These are phyloP conservation scores for Fusarium tjaetaba DNA, from an alignment of 2,329 filamentous ascomycete species.

Conservation along the genomic window DNA sequence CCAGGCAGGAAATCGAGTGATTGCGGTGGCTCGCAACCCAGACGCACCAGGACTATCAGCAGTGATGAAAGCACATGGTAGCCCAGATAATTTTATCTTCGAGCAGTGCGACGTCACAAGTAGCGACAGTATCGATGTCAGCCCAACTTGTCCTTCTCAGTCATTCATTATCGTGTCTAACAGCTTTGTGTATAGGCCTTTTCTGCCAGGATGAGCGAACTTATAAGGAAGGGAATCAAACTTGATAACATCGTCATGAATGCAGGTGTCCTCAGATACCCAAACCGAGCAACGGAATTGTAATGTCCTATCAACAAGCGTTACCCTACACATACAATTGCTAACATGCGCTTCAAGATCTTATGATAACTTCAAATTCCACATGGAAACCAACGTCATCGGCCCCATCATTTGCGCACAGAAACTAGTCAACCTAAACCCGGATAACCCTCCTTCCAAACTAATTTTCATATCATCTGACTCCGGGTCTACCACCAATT, in stretches of 20 bases:
- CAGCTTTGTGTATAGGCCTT: fast-evolving
- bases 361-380: not conserved
- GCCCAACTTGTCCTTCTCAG: fast-evolving
- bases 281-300: not conserved
- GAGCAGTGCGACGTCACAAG: not conserved
- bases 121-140: not conserved
- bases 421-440: not conserved
- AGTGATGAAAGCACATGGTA: fast-evolving
- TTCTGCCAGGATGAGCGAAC: fast-evolving
- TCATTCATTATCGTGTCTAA: fast-evolving
- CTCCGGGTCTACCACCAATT: not conserved
- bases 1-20: fast-evolving
- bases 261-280: not conserved
- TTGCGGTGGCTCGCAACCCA: not conserved
- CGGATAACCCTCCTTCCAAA: not conserved
- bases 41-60: fast-evolving
- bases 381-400: not conserved
- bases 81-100: not conserved
- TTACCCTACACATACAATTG: fast-evolving
- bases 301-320: fast-evolving
- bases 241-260: not conserved
- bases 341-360: not conserved
- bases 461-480: not conserved
- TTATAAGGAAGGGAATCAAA: too few relatives aligned
- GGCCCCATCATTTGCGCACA: not conserved